A percentile compares a stretch with the other conserved stretches of the same genome.
Conservation (phyloP, 1,284 basidiomycete genomes). For the Ganoderma resinaceum region DNA sequence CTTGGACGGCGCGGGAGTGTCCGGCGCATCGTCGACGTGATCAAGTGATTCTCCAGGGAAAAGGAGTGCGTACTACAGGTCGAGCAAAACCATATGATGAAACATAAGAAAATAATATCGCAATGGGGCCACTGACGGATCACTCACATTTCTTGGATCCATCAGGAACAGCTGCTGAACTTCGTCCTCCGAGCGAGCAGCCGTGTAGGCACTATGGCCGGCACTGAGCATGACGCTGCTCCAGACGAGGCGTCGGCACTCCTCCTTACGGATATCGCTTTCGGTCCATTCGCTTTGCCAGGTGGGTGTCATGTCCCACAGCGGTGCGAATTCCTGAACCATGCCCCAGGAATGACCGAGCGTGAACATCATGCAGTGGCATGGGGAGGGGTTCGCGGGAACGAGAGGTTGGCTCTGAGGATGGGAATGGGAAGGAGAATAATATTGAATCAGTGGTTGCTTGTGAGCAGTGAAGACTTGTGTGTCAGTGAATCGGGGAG, state of each 20-base stretch:
- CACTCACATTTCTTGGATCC: constrained; percentile 70
- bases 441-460: not conserved
- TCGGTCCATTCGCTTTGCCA: constrained; percentile 68
- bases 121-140: constrained; percentile 2
- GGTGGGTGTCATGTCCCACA: constrained; percentile 69
- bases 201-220: constrained; percentile 65
- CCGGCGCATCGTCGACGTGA: constrained; percentile 28
- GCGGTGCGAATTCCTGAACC: constrained; percentile 60
- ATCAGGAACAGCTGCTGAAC: constrained; percentile 63
- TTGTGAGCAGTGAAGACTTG: not conserved
- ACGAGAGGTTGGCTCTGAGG: not conserved
- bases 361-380: constrained; percentile 60
- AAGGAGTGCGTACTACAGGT: constrained; percentile 63
- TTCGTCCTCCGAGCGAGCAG: constrained; percentile 48
- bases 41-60: constrained; percentile 70
- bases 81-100: not conserved
- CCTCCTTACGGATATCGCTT: constrained; percentile 70
- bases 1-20: constrained; percentile 49
- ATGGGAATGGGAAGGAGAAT: constrained; percentile 2
- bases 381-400: constrained; percentile 33
- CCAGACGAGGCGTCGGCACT: constrained; percentile 75
- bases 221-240: constrained; percentile 67
- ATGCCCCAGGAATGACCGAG: constrained; percentile 58
- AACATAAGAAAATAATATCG: not conserved
- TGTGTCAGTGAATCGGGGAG: not conserved